Evolutionary conservation across 495 filamentous ascomycete genomes (phyloP), one percentile per base, ranked within the genome.

Genomic region (Xylaria bambusicola): DNA sequence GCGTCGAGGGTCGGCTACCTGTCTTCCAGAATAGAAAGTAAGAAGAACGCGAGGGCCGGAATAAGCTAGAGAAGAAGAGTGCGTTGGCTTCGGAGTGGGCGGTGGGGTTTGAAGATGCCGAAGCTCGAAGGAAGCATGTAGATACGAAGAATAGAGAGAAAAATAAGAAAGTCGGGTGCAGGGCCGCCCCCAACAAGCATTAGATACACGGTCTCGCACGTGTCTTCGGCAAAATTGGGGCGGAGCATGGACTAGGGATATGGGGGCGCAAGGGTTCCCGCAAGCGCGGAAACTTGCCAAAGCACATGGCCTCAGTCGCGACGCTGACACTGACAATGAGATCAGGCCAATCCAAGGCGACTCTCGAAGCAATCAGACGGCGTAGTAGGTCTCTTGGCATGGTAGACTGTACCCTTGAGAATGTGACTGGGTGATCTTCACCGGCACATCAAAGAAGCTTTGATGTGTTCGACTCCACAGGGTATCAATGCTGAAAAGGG

Each of bases 231-330:
- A 52, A 18, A 52, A 23, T 41, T 35, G 50, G 31, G 49, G 33
- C 33, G 50, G 50, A 51, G 10, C 12, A 26, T 21, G 36, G 36
- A 8, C 23, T 1, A 33, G 52, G 3, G n/a, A 54, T 33, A 5
- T 21, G 15, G 18, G 21, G 51, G 52, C 15, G 15, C 2, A 33
- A 24, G 52, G 17, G 17, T 17, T 53, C 15, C 52, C 52, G 52
- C 42, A 2, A 24, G 8, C 52, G 52, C 52, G 52, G 52, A 31
- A 24, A 29, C 52, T 54, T 54, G 52, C 52, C 52, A 54, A 5
- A 33, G 5, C 5, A 10, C 29, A 33, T 10, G 29, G 29, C 10
- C 29, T 54, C 15, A 18, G n/a, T 18, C 36, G 36, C 18, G 38
- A 31, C 8, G 40, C 24, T 40, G 38, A 23, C 24, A 27, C 15